Evolutionary conservation across 2,329 filamentous ascomycete genomes (phyloP).

Genomic region (Geosmithia morbida): DNA sequence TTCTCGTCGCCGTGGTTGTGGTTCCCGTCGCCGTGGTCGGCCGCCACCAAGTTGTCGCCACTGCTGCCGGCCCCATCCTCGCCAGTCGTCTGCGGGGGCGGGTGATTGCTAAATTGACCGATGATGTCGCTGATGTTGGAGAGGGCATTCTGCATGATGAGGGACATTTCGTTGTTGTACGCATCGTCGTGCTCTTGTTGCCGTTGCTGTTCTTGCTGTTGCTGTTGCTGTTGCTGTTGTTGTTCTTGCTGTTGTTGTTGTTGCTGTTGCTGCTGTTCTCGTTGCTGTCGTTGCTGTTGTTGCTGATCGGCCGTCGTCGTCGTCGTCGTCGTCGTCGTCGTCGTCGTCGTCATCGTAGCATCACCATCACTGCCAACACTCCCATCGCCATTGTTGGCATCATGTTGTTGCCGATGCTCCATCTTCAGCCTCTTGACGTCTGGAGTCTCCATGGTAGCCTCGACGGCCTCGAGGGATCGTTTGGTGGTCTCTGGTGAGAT

Average conservation of each 20-base stretch:
- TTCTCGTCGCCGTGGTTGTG: not conserved
- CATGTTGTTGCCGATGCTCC: conserved; percentile 7
- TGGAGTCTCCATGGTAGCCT: conserved; percentile 12
- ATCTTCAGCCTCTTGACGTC: conserved; percentile 19
- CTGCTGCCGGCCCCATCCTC: too few species aligned
- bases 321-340: not conserved
- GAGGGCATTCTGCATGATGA: conserved; percentile 24
- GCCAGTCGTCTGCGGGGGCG: too few species aligned
- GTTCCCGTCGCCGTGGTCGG: not conserved
- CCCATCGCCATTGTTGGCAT: not conserved
- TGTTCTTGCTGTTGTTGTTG: not conserved
- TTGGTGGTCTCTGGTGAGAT: conserved; percentile 21
- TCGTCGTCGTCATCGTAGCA: conserved; percentile 8
- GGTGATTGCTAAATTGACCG: conserved; percentile 13
- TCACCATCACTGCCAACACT: not conserved
- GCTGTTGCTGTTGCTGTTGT: not conserved
- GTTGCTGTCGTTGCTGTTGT: conserved; percentile 9
- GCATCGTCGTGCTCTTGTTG: not conserved
- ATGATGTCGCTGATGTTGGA: conserved; percentile 23
- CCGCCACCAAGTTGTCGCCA: too few species aligned
- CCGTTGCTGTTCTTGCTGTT: conserved; percentile 3
- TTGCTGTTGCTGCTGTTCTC: not conserved
- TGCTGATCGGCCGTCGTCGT: not conserved
- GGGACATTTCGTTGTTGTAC: conserved; percentile 10
- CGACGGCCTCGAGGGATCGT: conserved; percentile 19